Evolutionary conservation across 2,329 filamentous ascomycete species (phyloP).

Genomic region (Aspergillus aculeatus): DNA sequence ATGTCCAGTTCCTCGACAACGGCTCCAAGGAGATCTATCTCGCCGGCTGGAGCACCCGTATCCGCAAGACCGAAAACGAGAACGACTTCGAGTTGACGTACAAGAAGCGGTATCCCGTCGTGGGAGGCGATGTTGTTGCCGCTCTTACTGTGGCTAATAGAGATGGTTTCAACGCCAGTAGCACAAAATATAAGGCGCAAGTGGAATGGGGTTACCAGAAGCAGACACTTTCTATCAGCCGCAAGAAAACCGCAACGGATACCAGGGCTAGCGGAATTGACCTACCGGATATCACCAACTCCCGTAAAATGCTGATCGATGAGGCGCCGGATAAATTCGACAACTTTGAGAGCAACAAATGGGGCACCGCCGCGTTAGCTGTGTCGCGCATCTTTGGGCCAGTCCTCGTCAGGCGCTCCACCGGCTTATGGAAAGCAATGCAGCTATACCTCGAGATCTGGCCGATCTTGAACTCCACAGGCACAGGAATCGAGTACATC

Average conservation of each 20-base stretch:
- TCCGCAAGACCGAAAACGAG: slow-evolving; percentile 38
- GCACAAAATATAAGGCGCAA: slow-evolving; percentile 35
- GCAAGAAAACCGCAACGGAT: slow-evolving; percentile 16
- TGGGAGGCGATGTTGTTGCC: slow-evolving; percentile 27
- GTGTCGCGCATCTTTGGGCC: too few relatives aligned
- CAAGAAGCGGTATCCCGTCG: slow-evolving; percentile 39
- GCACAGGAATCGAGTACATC: slow-evolving; percentile 8
- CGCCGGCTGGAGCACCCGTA: slow-evolving; percentile 38
- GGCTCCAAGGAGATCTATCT: slow-evolving; percentile 32
- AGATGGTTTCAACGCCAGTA: slow-evolving; percentile 34
- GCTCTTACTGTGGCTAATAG: slow-evolving; percentile 31
- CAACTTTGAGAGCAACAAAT: slow-evolving; percentile 25
- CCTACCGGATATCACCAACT: slow-evolving; percentile 8
- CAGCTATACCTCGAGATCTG: too few relatives aligned
- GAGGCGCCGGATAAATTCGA: slow-evolving; percentile 34
- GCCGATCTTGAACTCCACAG: background rate
- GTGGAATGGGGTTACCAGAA: slow-evolving; percentile 40
- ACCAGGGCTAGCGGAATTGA: slow-evolving; percentile 4
- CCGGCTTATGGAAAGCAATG: too few relatives aligned
- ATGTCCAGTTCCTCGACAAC: slow-evolving; percentile 42
- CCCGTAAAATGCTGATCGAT: slow-evolving; percentile 16
- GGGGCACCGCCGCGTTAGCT: slow-evolving; percentile 19
- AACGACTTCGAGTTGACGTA: slow-evolving; percentile 40
- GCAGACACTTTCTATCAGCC: slow-evolving; percentile 39
- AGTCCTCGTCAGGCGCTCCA: too few relatives aligned